These are phyloP conservation scores for Pisolithus microcarpus DNA, from an alignment of 768 basidiomycete genomes.

Conservation along the genomic window DNA sequence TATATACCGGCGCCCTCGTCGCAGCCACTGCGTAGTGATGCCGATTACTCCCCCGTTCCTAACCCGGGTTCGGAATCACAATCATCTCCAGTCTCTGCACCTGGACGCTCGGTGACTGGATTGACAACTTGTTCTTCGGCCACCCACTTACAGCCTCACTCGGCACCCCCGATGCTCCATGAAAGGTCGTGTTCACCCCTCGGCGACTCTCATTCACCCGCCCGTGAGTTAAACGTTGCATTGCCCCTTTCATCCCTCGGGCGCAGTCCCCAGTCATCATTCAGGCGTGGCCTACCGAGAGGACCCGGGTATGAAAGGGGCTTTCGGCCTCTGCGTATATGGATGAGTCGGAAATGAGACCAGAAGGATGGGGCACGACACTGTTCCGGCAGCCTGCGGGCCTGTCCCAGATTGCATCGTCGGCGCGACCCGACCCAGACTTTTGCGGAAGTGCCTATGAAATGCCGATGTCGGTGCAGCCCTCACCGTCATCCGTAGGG, in stretches of 20 bases:
- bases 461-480: not conserved
- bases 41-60: not conserved
- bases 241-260: not conserved
- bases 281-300: not conserved
- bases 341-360: not conserved
- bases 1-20: not conserved
- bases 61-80: not conserved
- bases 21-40: not conserved
- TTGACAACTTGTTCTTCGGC: not conserved
- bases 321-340: not conserved
- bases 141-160: not conserved
- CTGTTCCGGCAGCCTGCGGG: not conserved
- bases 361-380: not conserved
- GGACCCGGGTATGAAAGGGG: not conserved
- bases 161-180: not conserved
- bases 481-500: constrained; percentile 12
- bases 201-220: not conserved
- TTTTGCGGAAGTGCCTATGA: not conserved
- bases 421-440: not conserved
- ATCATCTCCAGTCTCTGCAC: not conserved
- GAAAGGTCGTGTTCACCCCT: not conserved
- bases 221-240: not conserved
- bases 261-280: not conserved
- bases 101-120: not conserved
- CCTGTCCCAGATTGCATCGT: not conserved